phyloP scores from a whole-genome alignment of 2,329 filamentous ascomycete genomes.

The Botrytis hyacinthi region DNA sequence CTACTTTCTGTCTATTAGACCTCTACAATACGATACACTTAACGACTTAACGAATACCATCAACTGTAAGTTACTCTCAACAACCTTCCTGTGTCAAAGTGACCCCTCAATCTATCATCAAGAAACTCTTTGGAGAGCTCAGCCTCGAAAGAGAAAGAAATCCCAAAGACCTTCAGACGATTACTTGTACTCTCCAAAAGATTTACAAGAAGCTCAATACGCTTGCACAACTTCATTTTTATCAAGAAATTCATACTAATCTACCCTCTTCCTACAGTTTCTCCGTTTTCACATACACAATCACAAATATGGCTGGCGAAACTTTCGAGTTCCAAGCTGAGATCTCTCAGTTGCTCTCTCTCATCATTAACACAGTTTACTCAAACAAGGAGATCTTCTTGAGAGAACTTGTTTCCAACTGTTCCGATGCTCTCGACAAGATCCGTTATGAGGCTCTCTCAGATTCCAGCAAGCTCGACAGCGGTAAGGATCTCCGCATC shows the following conservation, averaged over 20 bases:
- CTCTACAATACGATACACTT: constrained; percentile 6
- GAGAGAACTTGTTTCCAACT: constrained; percentile 96
- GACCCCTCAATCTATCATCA: neutral
- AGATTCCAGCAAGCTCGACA: constrained; percentile 95
- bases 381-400: constrained; percentile 99
- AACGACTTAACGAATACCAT: constrained; percentile 21
- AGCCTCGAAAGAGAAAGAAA: neutral
- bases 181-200: too few relatives aligned
- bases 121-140: neutral
- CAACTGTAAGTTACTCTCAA: constrained; percentile 16
- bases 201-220: neutral
- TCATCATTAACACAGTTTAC: constrained; percentile 99
- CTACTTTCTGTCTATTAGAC: constrained; percentile 17
- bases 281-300: constrained; percentile 24
- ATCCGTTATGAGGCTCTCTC: constrained; percentile 98
- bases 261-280: neutral
- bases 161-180: neutral
- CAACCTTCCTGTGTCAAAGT: neutral
- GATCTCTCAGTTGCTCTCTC: constrained; percentile 99
- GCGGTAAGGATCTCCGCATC: constrained; percentile 96
- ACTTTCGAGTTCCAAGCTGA: constrained; percentile 99
- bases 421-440: constrained; percentile 99
- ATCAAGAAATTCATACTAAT: neutral
- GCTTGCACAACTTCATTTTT: neutral
- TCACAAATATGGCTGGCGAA: constrained; percentile 75